phyloP scores from a whole-genome alignment of 441 rosid species.

The Corymbia citriodora region DNA sequence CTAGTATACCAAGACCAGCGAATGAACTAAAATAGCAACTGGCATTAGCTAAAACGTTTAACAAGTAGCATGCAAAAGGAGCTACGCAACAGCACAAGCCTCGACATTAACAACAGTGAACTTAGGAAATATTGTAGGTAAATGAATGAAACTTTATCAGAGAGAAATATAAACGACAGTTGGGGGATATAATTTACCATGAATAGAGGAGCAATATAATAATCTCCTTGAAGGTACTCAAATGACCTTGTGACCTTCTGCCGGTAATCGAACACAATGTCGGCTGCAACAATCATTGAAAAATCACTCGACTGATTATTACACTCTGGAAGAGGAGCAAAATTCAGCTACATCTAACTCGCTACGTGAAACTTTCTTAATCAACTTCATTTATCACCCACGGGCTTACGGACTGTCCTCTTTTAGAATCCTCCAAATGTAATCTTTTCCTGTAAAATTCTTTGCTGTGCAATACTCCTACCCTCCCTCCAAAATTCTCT shows the following conservation, averaged over 20 bases:
- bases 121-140: neutral
- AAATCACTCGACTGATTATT: neutral
- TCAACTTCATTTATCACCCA: neutral
- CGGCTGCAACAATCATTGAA: constrained; percentile 41
- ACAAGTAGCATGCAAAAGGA: neutral
- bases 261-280: constrained; percentile 93
- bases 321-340: neutral
- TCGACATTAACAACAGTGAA: neutral
- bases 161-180: neutral
- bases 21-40: neutral
- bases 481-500: neutral
- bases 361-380: neutral
- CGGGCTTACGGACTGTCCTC: neutral
- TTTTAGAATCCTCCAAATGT: neutral
- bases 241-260: constrained; percentile 88
- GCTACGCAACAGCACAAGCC: neutral
- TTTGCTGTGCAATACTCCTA: neutral
- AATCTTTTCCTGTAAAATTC: neutral
- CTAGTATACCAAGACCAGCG: neutral
- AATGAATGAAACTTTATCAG: neutral
- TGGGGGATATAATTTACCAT: constrained; percentile 32
- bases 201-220: constrained; percentile 83
- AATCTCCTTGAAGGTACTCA: constrained; percentile 88
- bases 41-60: neutral
- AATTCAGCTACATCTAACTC: neutral